These are phyloP conservation scores for Lodderomyces theae DNA, from an alignment of 1,139 yeast genomes.

Conservation along the genomic window DNA sequence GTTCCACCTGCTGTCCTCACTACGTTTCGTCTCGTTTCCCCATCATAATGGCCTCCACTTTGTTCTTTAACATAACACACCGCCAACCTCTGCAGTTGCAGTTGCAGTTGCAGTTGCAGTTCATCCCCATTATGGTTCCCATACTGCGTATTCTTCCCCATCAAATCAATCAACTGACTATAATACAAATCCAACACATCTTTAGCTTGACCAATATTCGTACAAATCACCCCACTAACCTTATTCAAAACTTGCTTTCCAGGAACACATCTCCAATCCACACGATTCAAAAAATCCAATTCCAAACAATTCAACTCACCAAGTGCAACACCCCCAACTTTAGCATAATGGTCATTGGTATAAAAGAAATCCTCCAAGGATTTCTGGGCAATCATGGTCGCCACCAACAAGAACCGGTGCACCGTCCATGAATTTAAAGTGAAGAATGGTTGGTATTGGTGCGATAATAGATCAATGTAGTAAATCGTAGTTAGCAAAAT, in stretches of 20 bases:
- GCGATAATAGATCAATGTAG: slow-evolving; percentile 81
- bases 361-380: slow-evolving; percentile 93
- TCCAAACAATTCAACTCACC: slow-evolving; percentile 85
- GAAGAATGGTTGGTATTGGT: slow-evolving; percentile 71
- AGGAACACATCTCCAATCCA: slow-evolving; percentile 62
- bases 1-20: slow-evolving; percentile 6
- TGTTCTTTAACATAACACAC: neutral
- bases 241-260: slow-evolving; percentile 23
- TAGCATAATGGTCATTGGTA: slow-evolving; percentile 90
- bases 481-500: slow-evolving; percentile 78
- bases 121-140: slow-evolving; percentile 9
- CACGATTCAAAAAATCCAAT: slow-evolving; percentile 78
- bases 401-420: slow-evolving; percentile 85
- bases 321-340: slow-evolving; percentile 90
- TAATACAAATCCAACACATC: slow-evolving; percentile 60
- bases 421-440: slow-evolving; percentile 88
- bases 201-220: slow-evolving; percentile 27
- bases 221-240: neutral
- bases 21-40: slow-evolving; percentile 8
- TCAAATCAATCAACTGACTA: slow-evolving; percentile 56
- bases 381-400: slow-evolving; percentile 88
- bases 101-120: neutral
- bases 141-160: slow-evolving; percentile 41
- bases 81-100: no score
- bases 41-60: slow-evolving; percentile 13